phyloP scores from a whole-genome alignment of 176 grass and related monocot genomes.

The Elymus sibiricus region DNA sequence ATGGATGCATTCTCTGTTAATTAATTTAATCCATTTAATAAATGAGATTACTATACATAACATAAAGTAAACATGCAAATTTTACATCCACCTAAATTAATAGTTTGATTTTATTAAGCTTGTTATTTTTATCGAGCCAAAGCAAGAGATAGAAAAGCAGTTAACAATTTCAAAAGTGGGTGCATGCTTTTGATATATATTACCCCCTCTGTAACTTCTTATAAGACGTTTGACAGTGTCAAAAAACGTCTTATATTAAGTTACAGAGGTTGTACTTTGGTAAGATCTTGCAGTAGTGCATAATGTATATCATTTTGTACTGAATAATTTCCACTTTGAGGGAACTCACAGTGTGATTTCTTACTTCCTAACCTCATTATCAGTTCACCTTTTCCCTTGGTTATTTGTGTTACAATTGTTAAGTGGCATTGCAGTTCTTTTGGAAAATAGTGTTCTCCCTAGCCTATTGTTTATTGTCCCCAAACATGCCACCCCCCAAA shows the following conservation, averaged over 20 bases:
- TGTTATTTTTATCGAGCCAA: neutral
- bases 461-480: neutral
- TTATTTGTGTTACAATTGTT: neutral
- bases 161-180: neutral
- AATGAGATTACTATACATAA: neutral
- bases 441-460: neutral
- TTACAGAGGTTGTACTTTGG: neutral
- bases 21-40: constrained; percentile 3
- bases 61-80: neutral
- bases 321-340: neutral
- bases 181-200: neutral
- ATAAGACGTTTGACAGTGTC: too few species aligned
- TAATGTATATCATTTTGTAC: neutral
- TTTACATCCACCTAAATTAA: neutral
- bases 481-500: constrained; percentile 7
- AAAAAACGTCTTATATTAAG: too few species aligned
- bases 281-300: neutral
- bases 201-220: neutral
- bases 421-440: neutral
- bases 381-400: neutral
- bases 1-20: constrained; percentile 74
- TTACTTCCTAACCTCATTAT: constrained; percentile 10
- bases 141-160: neutral
- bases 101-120: constrained; percentile 1
- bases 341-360: neutral